A percentile compares a stretch with the other conserved stretches of the same genome.
These are phyloP conservation scores for Phytophthora sansomeana DNA, from an alignment of 352 stramenopile genomes.

Conservation along the genomic window DNA sequence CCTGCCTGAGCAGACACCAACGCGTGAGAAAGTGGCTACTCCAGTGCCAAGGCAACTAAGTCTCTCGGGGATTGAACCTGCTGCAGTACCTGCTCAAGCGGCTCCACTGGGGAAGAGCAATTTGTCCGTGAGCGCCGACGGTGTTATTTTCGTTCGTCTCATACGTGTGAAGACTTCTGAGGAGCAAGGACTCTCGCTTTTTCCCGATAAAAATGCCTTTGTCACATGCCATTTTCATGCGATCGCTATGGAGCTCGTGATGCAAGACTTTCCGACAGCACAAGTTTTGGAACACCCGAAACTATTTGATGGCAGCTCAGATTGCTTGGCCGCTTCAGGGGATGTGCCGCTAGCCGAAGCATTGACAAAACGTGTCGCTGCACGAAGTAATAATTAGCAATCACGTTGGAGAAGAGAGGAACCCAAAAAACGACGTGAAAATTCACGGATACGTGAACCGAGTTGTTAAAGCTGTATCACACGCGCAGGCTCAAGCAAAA, in stretches of 20 bases:
- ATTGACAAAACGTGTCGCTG: not conserved
- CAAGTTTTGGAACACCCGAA: not conserved
- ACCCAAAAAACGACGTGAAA: not conserved
- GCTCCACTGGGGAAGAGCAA: no score
- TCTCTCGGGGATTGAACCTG: no score
- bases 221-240: conserved; percentile 7
- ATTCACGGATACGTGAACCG: conserved; percentile 4
- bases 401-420: no score
- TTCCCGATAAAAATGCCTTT: conserved; percentile 7
- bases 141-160: conserved; percentile 25
- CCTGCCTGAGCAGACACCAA: no score
- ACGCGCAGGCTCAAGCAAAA: not conserved
- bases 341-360: conserved; percentile 3
- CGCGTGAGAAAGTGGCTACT: no score
- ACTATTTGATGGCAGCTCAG: not conserved
- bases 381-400: not conserved
- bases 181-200: conserved; percentile 8
- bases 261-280: conserved; percentile 4
- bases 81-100: no score
- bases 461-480: conserved; percentile 3
- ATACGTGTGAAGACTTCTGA: conserved; percentile 12
- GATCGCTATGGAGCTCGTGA: conserved; percentile 8
- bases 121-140: no score
- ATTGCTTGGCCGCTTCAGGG: not conserved
- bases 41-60: no score